Percentiles rank a stretch among this genome's conserved stretches.
Conservation (phyloP, 2,329 filamentous ascomycete species). For the Graphium sp. region DNA sequence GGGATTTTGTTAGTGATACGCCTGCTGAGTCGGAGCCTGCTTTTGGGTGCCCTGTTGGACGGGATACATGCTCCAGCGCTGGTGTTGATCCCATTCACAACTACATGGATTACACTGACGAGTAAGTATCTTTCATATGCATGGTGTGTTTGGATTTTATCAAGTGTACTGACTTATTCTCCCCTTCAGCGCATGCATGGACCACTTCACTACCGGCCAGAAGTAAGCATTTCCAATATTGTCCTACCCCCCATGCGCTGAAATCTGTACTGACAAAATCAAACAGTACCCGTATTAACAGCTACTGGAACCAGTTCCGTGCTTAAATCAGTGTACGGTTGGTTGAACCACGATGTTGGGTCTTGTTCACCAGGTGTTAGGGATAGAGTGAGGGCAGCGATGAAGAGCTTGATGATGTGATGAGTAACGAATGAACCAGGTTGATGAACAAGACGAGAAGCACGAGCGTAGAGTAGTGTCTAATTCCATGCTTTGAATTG, state of each 20-base stretch:
- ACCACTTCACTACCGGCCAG: slow-evolving; percentile 22
- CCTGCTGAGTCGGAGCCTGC: slow-evolving; percentile 16
- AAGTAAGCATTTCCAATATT: slow-evolving; percentile 6
- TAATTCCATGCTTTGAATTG: no score
- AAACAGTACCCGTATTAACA: slow-evolving; percentile 15
- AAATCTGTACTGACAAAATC: neutral
- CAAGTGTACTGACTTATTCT: slow-evolving; percentile 7
- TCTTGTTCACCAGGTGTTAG: no score
- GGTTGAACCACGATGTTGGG: no score
- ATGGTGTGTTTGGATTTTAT: neutral
- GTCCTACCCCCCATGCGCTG: no score
- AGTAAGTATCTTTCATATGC: slow-evolving; percentile 9
- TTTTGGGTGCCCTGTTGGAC: slow-evolving; percentile 16
- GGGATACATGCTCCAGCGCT: slow-evolving; percentile 11
- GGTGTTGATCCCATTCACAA: slow-evolving; percentile 13
- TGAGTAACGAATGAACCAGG: no score
- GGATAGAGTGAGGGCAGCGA: no score
- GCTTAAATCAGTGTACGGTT: no score
- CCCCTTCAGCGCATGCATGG: slow-evolving; percentile 17
- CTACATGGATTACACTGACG: slow-evolving; percentile 15
- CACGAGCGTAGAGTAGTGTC: no score
- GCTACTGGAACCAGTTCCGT: slow-evolving; percentile 17
- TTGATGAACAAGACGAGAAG: no score
- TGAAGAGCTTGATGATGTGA: no score
- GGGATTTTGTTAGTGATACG: slow-evolving; percentile 22